Evolutionary conservation across 257 asterid genomes (phyloP), one percentile per base, ranked within the genome.

Genomic region (Cinchona pubescens): DNA sequence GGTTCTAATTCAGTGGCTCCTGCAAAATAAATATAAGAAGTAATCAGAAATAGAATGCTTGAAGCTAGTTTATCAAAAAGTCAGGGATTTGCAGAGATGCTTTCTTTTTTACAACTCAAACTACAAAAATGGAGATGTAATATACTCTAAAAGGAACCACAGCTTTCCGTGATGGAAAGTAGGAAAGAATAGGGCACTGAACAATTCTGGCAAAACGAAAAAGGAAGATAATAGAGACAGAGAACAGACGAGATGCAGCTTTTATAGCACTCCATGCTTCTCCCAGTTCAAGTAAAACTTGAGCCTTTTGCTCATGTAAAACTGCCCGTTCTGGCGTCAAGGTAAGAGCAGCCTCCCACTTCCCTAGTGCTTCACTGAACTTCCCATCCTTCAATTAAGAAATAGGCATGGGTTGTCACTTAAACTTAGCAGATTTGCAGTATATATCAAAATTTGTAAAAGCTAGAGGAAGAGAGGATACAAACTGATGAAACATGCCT

Each of bases 1-100:
- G 97, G 94, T 69, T 91, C 96, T 93, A 93, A 77, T 82, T 89
- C 96, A 77, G 90, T 86, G 77, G 98, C 97, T 69, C 97, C 97
- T 91, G 86, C 62, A 79, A 85, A 69, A 75, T 78, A 78, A 29
- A 75, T 69, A 76, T 38, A 45, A 48, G 43, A 55, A 77, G 76
- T 73, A 67, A 48, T 40, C 45, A 40, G 45, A 40, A 40, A 40
- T 2, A 2, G 45, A 40, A 40, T 5, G 7, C 7, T 3, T 40
- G 7, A 40, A 40, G 8, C 45, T 40, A 40, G 45, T 1, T 40
- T 40, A 40, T 40, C 7, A 40, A 40, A 40, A 40, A 40, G 45
- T 40, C 45, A 40, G 45, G 45, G 45, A 40, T 10, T 4, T 40
- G 8, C 45, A 4, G 45, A 40, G 45, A 40, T 40, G 45, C 45